Evolutionary conservation across 768 basidiomycete genomes (phyloP).

Genomic region (Rhodotorula sphaerocarpa): DNA sequence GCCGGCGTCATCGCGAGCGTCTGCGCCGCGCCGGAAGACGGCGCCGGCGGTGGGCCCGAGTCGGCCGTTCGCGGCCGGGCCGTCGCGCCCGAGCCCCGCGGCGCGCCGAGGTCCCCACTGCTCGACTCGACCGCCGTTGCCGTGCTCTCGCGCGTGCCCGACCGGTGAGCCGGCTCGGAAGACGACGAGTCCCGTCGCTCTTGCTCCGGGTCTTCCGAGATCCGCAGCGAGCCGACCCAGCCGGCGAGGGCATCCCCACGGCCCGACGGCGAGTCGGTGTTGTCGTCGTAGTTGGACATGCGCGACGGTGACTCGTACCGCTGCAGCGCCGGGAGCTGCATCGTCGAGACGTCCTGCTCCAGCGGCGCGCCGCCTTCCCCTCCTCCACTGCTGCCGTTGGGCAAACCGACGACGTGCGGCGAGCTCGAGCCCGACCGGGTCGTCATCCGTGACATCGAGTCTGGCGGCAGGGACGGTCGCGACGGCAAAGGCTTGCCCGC

Average conservation of each 20-base stretch:
- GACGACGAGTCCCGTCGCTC: too few relatives aligned
- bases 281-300: background rate
- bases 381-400: too few relatives aligned
- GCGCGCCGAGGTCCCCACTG: background rate
- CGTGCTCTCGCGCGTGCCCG: constrained; percentile 41
- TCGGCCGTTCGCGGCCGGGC: background rate
- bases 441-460: constrained; percentile 19
- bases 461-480: constrained; percentile 10
- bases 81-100: background rate
- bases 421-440: constrained; percentile 21
- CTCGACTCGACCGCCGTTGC: constrained; percentile 10
- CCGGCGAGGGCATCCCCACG: constrained; percentile 1
- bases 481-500: constrained; percentile 35
- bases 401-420: too few relatives aligned
- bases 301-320: constrained; percentile 26
- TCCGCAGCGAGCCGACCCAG: constrained; percentile 15
- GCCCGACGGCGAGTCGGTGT: constrained; percentile 1
- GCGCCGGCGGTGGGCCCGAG: background rate
- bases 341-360: constrained; percentile 2
- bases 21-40: background rate
- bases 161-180: constrained; percentile 4
- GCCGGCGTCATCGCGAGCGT: constrained; percentile 18
- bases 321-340: constrained; percentile 30
- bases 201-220: constrained; percentile 23
- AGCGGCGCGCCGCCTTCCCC: too few relatives aligned